Conservation (phyloP, 305 asterid species). For the Ilex paraguariensis region DNA sequence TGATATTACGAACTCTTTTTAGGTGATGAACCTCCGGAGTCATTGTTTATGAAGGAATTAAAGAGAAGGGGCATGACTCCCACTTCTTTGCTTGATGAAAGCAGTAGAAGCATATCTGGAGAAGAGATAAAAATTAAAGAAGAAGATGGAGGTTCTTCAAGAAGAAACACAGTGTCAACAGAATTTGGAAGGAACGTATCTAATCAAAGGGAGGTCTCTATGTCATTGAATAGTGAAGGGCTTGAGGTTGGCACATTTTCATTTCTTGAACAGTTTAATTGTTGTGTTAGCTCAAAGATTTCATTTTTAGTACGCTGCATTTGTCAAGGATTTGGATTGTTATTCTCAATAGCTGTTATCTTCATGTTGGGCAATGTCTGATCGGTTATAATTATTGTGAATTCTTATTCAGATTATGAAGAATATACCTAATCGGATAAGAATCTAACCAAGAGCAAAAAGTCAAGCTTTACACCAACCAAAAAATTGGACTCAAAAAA, state of each 20-base stretch:
- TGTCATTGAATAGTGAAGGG: conserved; percentile 95
- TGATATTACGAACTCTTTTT: conserved; percentile 7
- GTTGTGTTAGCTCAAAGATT: background rate
- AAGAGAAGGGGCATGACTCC: conserved; percentile 85
- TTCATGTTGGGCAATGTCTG: too few relatives aligned
- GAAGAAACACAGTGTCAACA: conserved; percentile 51
- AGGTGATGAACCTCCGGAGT: conserved; percentile 97
- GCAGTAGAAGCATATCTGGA: conserved; percentile 37
- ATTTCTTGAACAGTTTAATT: background rate
- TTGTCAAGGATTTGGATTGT: too few relatives aligned
- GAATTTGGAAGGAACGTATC: conserved; percentile 47
- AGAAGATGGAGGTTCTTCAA: conserved; percentile 75
- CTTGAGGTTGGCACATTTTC: conserved; percentile 60
- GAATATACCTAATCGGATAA: too few relatives aligned
- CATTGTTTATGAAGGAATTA: conserved; percentile 86
- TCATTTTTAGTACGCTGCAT: background rate
- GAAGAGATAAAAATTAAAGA: conserved; percentile 53
- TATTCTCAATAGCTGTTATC: too few relatives aligned
- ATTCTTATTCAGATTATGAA: too few relatives aligned
- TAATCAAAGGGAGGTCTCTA: conserved; percentile 73
- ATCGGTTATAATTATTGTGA: too few relatives aligned
- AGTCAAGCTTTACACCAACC: too few relatives aligned
- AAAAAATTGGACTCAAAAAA: too few relatives aligned
- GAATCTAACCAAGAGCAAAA: too few relatives aligned
- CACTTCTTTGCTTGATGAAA: conserved; percentile 84